Percentiles rank a stretch among this genome's conserved stretches.
Evolutionary conservation across 2,329 filamentous ascomycete genomes (phyloP).

Genomic region (Huntiella decipiens): DNA sequence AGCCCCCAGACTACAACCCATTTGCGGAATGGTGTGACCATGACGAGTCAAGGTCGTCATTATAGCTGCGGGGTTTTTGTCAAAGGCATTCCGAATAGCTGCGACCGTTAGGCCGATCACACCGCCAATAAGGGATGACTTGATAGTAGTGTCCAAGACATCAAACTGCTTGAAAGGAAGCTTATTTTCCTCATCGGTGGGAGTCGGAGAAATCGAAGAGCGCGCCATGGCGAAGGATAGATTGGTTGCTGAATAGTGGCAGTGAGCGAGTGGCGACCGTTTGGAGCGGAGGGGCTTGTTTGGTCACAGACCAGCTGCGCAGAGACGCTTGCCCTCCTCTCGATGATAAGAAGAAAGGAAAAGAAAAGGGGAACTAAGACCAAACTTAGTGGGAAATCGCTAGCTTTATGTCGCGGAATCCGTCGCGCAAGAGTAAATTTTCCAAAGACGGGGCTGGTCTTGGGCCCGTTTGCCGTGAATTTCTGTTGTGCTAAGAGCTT

Average conservation of each 20-base stretch:
- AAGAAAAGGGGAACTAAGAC: conserved; percentile 1
- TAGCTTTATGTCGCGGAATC: conserved; percentile 2
- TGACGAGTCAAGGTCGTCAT: conserved; percentile 64
- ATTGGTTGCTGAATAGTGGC: neutral
- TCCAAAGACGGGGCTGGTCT: neutral
- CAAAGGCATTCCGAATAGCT: conserved; percentile 70
- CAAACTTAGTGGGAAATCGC: conserved; percentile 1
- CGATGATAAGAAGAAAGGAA: conserved; percentile 1
- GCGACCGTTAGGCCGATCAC: conserved; percentile 52
- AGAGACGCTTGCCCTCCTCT: conserved; percentile 8
- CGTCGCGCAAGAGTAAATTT: conserved; percentile 1
- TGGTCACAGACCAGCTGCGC: conserved; percentile 8
- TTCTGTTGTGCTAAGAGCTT: conserved; percentile 1
- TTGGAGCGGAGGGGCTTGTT: neutral
- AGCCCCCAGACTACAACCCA: conserved; percentile 35
- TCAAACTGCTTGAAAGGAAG: conserved; percentile 50
- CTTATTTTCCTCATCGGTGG: neutral
- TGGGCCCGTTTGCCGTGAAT: too few species aligned
- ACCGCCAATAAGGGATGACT: conserved; percentile 45
- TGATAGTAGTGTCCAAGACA: conserved; percentile 48
- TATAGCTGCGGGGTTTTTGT: conserved; percentile 62
- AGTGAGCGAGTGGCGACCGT: neutral
- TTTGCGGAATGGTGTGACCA: conserved; percentile 47
- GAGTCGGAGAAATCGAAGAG: neutral
- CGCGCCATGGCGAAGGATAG: neutral